Evolutionary conservation across 495 filamentous ascomycete genomes (phyloP).

Genomic region (Parachaetomium inaequale): DNA sequence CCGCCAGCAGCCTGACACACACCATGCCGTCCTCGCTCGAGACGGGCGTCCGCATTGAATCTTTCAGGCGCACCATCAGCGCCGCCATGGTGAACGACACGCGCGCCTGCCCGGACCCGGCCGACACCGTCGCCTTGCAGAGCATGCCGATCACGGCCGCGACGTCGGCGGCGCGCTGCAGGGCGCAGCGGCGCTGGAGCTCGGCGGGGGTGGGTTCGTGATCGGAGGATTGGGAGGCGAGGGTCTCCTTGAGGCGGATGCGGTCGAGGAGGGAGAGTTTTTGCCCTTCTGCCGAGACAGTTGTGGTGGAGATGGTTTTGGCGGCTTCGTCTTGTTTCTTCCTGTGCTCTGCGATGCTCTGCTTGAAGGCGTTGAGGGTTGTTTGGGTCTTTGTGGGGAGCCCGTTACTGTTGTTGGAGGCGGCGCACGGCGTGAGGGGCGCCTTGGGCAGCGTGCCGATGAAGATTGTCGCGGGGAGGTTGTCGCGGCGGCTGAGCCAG

Average conservation of each 20-base stretch:
- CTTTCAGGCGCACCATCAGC: conserved; percentile 55
- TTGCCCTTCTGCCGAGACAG: conserved; percentile 27
- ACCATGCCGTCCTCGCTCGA: conserved; percentile 54
- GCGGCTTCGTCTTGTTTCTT: conserved; percentile 32
- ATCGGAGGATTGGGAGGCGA: conserved; percentile 40
- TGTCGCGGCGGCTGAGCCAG: conserved; percentile 40
- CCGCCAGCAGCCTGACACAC: conserved; percentile 54
- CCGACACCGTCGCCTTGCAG: conserved; percentile 39
- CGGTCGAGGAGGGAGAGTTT: conserved; percentile 56
- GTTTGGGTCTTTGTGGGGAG: conserved; percentile 54
- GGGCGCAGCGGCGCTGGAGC: conserved; percentile 52
- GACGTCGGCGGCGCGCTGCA: conserved; percentile 60
- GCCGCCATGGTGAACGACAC: conserved; percentile 59
- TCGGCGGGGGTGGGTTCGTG: conserved; percentile 42
- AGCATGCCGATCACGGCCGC: conserved; percentile 58
- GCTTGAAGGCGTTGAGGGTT: conserved; percentile 59
- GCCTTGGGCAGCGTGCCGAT: conserved; percentile 52
- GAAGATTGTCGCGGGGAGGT: conserved; percentile 37
- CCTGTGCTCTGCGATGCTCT: conserved; percentile 45
- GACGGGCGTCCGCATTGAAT: conserved; percentile 59
- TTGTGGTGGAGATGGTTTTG: conserved; percentile 27
- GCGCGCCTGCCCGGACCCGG: conserved; percentile 34
- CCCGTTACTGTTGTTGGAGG: no score
- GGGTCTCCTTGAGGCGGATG: conserved; percentile 56
- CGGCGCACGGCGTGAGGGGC: conserved; percentile 45